Evolutionary conservation across 2,329 filamentous ascomycete species (phyloP).

Genomic region (Microsporum canis): DNA sequence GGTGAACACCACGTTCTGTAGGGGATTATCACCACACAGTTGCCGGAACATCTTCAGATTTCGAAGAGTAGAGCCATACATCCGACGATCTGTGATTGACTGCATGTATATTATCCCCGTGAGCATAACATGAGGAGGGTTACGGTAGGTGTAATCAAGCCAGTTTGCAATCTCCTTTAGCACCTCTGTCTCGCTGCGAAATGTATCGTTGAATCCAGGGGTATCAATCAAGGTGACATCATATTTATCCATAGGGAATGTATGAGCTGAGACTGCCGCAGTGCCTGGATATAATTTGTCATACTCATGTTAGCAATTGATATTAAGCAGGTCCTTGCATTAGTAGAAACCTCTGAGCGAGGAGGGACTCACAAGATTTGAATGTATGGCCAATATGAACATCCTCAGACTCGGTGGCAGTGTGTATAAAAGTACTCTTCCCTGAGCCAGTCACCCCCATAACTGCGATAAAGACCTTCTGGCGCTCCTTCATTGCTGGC

Average conservation of each 20-base stretch:
- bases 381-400: conserved; percentile 8
- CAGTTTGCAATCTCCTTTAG: conserved; percentile 5
- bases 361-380: conserved; percentile 6
- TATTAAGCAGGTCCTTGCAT: background rate
- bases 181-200: conserved; percentile 5
- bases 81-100: conserved; percentile 5
- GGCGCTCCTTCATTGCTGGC: conserved; percentile 1
- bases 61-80: conserved; percentile 7
- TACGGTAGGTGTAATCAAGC: conserved; percentile 7
- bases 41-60: conserved; percentile 6
- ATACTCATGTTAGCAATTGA: background rate
- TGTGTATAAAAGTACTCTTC: conserved; percentile 30
- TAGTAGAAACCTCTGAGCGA: background rate
- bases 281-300: background rate
- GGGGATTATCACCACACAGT: conserved; percentile 5
- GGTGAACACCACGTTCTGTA: conserved; percentile 4
- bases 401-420: background rate
- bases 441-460: conserved; percentile 35
- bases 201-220: conserved; percentile 13
- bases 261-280: conserved; percentile 1
- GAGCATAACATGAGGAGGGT: conserved; percentile 6
- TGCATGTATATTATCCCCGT: conserved; percentile 8
- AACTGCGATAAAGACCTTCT: conserved; percentile 24
- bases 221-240: conserved; percentile 14
- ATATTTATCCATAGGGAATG: background rate